Conservation (phyloP, 2,329 filamentous ascomycete species). For the Beauveria medogensis region DNA sequence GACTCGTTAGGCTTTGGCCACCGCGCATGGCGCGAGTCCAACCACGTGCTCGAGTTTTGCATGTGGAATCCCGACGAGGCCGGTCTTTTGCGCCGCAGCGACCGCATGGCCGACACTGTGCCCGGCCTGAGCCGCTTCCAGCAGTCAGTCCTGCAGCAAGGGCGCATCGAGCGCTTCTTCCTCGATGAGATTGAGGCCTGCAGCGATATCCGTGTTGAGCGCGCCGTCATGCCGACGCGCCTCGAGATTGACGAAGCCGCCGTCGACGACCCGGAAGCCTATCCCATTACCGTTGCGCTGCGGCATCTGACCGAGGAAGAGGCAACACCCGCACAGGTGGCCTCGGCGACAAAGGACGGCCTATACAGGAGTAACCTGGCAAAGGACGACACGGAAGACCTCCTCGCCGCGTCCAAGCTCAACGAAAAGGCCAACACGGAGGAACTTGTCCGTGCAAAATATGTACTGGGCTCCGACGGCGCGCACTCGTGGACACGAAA, state of each 20-base stretch:
- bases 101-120: constrained; percentile 55
- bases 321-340: constrained; percentile 36
- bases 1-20: constrained; percentile 62
- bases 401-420: constrained; percentile 25
- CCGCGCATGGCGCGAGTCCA: constrained; percentile 55
- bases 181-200: constrained; percentile 43
- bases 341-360: constrained; percentile 33
- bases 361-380: constrained; percentile 52
- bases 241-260: constrained; percentile 45
- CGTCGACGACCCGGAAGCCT: constrained; percentile 41
- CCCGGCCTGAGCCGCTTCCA: constrained; percentile 54
- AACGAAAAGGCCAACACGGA: constrained; percentile 16
- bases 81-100: constrained; percentile 48
- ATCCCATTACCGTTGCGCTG: constrained; percentile 54
- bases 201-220: constrained; percentile 43
- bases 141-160: constrained; percentile 63
- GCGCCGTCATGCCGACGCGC: constrained; percentile 48
- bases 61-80: constrained; percentile 55
- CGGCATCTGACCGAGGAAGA: constrained; percentile 51
- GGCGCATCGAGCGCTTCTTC: constrained; percentile 60
- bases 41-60: constrained; percentile 55
- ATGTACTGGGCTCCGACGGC: constrained; percentile 61
- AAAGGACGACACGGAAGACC: constrained; percentile 47
- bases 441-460: constrained; percentile 36
- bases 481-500: constrained; percentile 58